These are phyloP conservation scores for Colletotrichum simmondsii DNA, from an alignment of 2,329 filamentous ascomycete species.

Conservation along the genomic window DNA sequence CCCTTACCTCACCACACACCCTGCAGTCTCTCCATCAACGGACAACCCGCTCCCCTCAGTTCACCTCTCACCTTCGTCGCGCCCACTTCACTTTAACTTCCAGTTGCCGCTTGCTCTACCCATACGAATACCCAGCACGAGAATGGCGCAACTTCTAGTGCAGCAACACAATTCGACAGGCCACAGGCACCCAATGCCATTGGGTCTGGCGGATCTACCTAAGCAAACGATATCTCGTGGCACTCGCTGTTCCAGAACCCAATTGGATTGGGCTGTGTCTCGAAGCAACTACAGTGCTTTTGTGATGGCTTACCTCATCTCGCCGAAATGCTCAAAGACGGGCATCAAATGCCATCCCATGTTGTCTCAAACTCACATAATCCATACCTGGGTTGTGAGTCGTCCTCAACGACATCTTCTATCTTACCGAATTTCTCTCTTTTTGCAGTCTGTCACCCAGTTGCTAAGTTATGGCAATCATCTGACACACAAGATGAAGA, in stretches of 20 bases:
- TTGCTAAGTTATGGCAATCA: not conserved
- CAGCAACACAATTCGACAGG: slow-evolving; percentile 14
- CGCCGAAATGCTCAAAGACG: slow-evolving; percentile 5
- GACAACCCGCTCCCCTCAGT: slow-evolving; percentile 1
- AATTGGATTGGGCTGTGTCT: slow-evolving; percentile 1
- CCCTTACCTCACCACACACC: slow-evolving; percentile 14
- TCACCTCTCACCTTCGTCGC: slow-evolving; percentile 2
- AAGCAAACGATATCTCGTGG: not conserved
- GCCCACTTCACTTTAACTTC: slow-evolving; percentile 3
- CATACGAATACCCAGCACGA: not conserved
- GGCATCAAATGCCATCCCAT: slow-evolving; percentile 18
- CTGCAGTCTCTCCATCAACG: slow-evolving; percentile 17
- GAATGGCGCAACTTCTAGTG: slow-evolving; percentile 17
- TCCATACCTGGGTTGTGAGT: not conserved
- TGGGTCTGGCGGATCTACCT: not conserved
- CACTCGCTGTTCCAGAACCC: slow-evolving; percentile 15
- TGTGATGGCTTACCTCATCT: slow-evolving; percentile 18
- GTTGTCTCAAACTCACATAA: slow-evolving; percentile 18
- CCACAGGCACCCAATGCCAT: not conserved
- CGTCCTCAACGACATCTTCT: not conserved
- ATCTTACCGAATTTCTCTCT: not conserved
- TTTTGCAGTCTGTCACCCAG: not conserved
- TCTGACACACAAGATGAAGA: not conserved
- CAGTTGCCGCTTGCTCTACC: not conserved
- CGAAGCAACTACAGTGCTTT: not conserved